Conservation (phyloP, 2,329 filamentous ascomycete species). For the Scedosporium apiospermum region DNA sequence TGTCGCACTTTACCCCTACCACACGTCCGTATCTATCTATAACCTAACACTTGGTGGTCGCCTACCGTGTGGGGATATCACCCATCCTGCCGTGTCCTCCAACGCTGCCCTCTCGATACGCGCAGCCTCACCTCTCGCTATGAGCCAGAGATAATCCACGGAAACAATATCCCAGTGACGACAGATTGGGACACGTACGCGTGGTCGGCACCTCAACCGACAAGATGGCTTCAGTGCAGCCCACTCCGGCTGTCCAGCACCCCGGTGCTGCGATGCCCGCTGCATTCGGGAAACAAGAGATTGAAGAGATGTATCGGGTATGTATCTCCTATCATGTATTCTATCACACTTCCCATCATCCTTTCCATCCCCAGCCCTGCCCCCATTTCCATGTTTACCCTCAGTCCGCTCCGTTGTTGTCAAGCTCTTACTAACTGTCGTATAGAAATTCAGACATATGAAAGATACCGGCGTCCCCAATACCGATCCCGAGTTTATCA, state of each 20-base stretch:
- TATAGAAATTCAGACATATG: constrained; percentile 80
- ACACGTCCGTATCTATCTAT: too few relatives aligned
- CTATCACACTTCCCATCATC: neutral
- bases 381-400: neutral
- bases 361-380: constrained; percentile 1
- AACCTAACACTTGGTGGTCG: neutral
- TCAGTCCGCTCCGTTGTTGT: too few relatives aligned
- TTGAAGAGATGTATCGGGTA: constrained; percentile 66
- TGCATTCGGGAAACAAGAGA: constrained; percentile 65
- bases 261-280: constrained; percentile 52
- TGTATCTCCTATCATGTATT: constrained; percentile 16
- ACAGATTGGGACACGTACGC: constrained; percentile 14
- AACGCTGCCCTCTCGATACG: constrained; percentile 11
- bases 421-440: neutral
- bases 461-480: constrained; percentile 72
- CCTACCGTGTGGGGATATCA: neutral
- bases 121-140: constrained; percentile 22
- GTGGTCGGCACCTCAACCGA: constrained; percentile 16
- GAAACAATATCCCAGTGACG: constrained; percentile 15
- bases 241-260: constrained; percentile 58
- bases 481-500: constrained; percentile 80
- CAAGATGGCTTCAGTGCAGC: constrained; percentile 74
- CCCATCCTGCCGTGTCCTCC: constrained; percentile 9
- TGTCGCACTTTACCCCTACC: too few relatives aligned
- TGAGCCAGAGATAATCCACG: constrained; percentile 24